Conservation (phyloP, 2,329 filamentous ascomycete species). For the Colletotrichum siamense region DNA sequence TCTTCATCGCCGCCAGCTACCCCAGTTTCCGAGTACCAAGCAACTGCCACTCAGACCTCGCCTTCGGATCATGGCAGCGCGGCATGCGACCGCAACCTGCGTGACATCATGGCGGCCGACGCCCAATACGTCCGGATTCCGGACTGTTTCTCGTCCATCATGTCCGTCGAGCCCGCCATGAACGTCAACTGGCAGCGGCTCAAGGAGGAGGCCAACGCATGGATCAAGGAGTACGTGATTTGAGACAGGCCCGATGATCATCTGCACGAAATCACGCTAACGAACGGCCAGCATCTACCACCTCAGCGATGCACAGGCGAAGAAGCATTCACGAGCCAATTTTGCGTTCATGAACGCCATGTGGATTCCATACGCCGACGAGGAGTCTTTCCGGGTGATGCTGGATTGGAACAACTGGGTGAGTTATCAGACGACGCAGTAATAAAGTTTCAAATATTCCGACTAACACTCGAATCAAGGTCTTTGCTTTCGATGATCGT, state of each 20-base stretch:
- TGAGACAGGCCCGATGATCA: neutral
- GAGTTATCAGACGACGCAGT: neutral
- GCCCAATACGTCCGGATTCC: neutral
- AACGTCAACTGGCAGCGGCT: neutral
- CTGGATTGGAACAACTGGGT: neutral
- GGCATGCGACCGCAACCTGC: neutral
- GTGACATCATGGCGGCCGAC: neutral
- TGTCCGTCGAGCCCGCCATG: neutral
- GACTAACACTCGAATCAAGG: neutral
- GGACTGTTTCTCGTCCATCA: neutral
- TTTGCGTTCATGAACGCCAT: neutral
- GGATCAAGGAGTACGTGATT: neutral
- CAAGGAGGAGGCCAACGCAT: neutral
- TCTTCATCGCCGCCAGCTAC: neutral
- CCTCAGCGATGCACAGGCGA: neutral
- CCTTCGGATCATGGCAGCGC: neutral
- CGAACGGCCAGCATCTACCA: neutral
- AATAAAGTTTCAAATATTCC: neutral
- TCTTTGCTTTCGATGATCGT: neutral
- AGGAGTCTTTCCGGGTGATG: neutral
- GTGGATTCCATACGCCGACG: neutral
- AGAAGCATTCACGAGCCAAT: neutral
- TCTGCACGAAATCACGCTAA: neutral
- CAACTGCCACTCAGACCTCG: neutral
- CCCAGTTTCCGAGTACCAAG: neutral